These are phyloP conservation scores for Laguncularia racemosa DNA, from an alignment of 345 rosid genomes.

Conservation along the genomic window DNA sequence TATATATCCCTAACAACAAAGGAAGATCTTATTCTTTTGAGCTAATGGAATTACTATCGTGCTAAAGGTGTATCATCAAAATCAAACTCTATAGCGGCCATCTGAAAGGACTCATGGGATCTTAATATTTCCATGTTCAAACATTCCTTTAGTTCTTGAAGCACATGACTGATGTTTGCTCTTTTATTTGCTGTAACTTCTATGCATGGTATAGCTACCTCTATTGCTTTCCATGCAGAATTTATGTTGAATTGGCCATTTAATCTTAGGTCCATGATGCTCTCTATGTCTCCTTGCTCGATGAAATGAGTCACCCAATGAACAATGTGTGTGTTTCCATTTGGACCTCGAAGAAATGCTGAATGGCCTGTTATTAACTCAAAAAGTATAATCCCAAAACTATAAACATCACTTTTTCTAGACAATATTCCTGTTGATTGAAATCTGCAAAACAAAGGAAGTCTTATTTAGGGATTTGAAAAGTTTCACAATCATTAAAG, in stretches of 20 bases:
- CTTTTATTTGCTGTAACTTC: conserved; percentile 11
- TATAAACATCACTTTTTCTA: conserved; percentile 22
- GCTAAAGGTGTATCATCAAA: too few species aligned
- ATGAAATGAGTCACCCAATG: conserved; percentile 10
- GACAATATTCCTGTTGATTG: conserved; percentile 8
- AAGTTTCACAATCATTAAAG: too few species aligned
- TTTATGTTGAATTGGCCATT: conserved; percentile 9
- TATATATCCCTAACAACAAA: too few species aligned
- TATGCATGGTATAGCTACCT: conserved; percentile 18
- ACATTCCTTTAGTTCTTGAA: conserved; percentile 19
- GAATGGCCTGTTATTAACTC: conserved; percentile 26
- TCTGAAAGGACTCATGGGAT: too few species aligned
- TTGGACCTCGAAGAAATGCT: conserved; percentile 10
- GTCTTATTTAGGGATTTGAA: too few species aligned
- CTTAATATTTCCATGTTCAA: not conserved
- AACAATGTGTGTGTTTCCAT: conserved; percentile 10
- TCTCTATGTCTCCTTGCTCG: conserved; percentile 17
- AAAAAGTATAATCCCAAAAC: conserved; percentile 17
- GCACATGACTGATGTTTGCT: conserved; percentile 12
- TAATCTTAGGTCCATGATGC: conserved; percentile 17
- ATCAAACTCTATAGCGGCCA: too few species aligned
- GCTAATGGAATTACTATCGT: too few species aligned
- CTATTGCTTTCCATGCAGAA: conserved; percentile 21
- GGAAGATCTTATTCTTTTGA: too few species aligned
- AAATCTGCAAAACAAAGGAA: conserved; percentile 5